Percentiles rank a stretch among this genome's conserved stretches.
Conservation (phyloP, 129 eudicot genomes). For the Flaveria brownii region DNA sequence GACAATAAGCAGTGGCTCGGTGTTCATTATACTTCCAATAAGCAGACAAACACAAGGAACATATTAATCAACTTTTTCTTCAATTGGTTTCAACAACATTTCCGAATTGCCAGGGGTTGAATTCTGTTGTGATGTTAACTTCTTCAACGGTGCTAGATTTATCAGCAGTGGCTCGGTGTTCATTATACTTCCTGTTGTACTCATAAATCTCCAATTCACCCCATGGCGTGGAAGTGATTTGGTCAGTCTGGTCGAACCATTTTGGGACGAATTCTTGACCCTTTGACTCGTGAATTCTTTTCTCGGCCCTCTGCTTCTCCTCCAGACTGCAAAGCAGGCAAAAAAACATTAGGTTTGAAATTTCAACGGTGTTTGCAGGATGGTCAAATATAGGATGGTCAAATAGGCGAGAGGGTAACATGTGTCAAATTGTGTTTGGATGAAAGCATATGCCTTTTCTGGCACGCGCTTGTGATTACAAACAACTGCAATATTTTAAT, state of each 20-base stretch:
- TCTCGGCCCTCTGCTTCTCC: conserved; percentile 95
- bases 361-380: background rate
- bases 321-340: conserved; percentile 51
- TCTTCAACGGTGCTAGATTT: conserved; percentile 44
- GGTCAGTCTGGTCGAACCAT: conserved; percentile 78
- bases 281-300: conserved; percentile 70
- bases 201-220: conserved; percentile 85
- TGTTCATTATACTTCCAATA: no score
- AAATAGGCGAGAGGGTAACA: no score
- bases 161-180: conserved; percentile 67
- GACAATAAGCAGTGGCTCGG: no score
- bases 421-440: no score
- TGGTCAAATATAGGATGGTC: no score
- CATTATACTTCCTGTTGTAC: conserved; percentile 66
- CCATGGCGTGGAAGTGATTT: conserved; percentile 88
- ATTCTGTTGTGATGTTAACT: conserved; percentile 47
- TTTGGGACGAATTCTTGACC: conserved; percentile 58
- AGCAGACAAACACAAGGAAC: background rate
- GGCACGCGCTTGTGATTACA: background rate
- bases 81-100: conserved; percentile 41
- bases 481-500: no score
- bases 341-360: background rate
- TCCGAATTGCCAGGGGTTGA: conserved; percentile 88
- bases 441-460: no score
- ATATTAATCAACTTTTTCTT: conserved; percentile 6